Evolutionary conservation across 2,329 filamentous ascomycete genomes (phyloP).

Genomic region (Paecilomyces sp.): DNA sequence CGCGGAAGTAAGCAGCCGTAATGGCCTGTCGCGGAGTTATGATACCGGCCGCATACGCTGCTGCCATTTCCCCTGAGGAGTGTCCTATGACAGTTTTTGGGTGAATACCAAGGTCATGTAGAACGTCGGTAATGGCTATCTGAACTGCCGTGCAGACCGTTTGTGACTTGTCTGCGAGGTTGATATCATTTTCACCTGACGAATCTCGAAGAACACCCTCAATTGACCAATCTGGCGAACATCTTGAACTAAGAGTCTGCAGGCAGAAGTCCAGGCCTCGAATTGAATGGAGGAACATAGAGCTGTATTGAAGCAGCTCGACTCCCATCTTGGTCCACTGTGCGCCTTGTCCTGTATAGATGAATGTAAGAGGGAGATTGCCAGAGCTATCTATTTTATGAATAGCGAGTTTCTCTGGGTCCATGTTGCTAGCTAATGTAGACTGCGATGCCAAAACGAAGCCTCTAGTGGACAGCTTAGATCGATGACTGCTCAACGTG

Average conservation of each 20-base stretch:
- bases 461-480: background rate
- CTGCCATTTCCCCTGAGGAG: slow-evolving; percentile 29
- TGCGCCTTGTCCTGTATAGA: slow-evolving; percentile 32
- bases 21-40: slow-evolving; percentile 9
- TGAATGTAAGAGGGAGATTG: slow-evolving; percentile 12
- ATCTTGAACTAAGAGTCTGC: slow-evolving; percentile 5
- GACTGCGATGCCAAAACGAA: background rate
- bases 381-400: background rate
- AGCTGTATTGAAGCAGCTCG: slow-evolving; percentile 15
- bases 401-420: background rate
- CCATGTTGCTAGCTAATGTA: too few species aligned
- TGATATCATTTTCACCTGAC: slow-evolving; percentile 2
- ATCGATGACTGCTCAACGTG: background rate
- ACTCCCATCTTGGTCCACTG: slow-evolving; percentile 28
- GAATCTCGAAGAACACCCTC: background rate
- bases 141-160: slow-evolving; percentile 28
- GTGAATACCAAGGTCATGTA: slow-evolving; percentile 14
- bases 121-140: slow-evolving; percentile 23
- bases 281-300: slow-evolving; percentile 12
- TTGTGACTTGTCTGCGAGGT: slow-evolving; percentile 20
- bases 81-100: slow-evolving; percentile 23
- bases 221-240: background rate
- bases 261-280: slow-evolving; percentile 7
- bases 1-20: slow-evolving; percentile 16
- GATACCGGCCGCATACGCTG: slow-evolving; percentile 23